Conservation (phyloP, 2,329 filamentous ascomycete species). For the Lasiodiplodia hormozganensis region DNA sequence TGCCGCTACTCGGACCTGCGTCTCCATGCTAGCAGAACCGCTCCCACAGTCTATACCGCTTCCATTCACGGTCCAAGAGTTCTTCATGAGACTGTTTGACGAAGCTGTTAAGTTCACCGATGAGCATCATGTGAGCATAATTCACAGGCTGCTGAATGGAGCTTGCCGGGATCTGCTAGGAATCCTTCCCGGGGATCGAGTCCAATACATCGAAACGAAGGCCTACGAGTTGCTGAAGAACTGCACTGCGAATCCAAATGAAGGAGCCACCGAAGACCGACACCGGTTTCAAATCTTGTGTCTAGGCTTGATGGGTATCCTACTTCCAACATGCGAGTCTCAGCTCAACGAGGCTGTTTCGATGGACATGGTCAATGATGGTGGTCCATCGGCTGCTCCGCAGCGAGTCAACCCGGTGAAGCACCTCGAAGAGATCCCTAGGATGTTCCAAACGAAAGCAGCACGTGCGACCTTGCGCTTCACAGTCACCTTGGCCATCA, state of each 20-base stretch:
- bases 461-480: conserved; percentile 40
- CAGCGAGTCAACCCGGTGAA: neutral
- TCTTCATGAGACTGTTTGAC: conserved; percentile 44
- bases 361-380: too few relatives aligned
- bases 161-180: conserved; percentile 42
- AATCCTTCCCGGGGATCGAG: conserved; percentile 35
- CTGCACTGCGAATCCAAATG: neutral
- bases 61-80: conserved; percentile 42
- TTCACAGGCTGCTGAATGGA: conserved; percentile 45
- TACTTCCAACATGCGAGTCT: neutral
- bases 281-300: conserved; percentile 8
- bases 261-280: neutral
- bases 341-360: neutral
- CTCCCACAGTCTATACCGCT: conserved; percentile 41
- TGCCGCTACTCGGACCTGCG: conserved; percentile 34
- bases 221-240: conserved; percentile 14
- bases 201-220: conserved; percentile 20
- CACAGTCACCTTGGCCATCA: conserved; percentile 41
- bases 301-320: conserved; percentile 14
- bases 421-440: conserved; percentile 7
- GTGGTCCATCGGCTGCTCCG: neutral
- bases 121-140: conserved; percentile 37
- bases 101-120: conserved; percentile 36
- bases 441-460: conserved; percentile 5
- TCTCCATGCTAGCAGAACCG: conserved; percentile 42